A percentile compares a stretch with the other conserved stretches of the same genome.
Conservation (phyloP, 176 grass and related monocot species). For the Neostapfia colusana region DNA sequence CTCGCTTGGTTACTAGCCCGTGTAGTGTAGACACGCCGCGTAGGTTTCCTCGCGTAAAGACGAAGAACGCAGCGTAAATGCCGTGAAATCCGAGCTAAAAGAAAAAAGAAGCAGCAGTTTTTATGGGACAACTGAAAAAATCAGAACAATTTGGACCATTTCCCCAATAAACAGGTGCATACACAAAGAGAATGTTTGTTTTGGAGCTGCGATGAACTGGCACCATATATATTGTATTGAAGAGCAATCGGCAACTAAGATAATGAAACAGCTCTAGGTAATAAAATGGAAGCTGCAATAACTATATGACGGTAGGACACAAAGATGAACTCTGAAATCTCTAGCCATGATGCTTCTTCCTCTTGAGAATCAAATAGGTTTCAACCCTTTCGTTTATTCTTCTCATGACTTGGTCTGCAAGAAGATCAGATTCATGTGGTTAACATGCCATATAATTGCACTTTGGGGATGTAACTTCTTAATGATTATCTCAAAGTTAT, state of each 20-base stretch:
- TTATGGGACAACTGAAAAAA: neutral
- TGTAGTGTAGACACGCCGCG: neutral
- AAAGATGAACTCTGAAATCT: neutral
- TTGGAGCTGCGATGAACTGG: neutral
- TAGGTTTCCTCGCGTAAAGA: neutral
- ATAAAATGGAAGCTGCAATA: conserved; percentile 22
- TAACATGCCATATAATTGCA: conserved; percentile 11
- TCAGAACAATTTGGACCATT: neutral
- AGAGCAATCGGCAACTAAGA: neutral
- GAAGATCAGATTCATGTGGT: neutral
- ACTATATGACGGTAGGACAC: neutral
- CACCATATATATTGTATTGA: conserved; percentile 22
- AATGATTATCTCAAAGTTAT: neutral
- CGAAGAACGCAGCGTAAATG: neutral
- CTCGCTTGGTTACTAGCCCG: neutral
- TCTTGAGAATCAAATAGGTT: conserved; percentile 1
- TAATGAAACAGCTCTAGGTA: conserved; percentile 33
- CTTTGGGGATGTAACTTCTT: neutral
- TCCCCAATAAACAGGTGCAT: neutral
- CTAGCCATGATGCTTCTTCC: neutral
- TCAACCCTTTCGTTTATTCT: conserved; percentile 21
- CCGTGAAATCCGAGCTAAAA: neutral
- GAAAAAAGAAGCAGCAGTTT: no score
- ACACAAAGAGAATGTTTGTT: neutral
- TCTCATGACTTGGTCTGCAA: conserved; percentile 34